A percentile compares a stretch with the other conserved stretches of the same genome.
Conservation (phyloP, 2,329 filamentous ascomycete genomes). For the Phialophora chinensis region DNA sequence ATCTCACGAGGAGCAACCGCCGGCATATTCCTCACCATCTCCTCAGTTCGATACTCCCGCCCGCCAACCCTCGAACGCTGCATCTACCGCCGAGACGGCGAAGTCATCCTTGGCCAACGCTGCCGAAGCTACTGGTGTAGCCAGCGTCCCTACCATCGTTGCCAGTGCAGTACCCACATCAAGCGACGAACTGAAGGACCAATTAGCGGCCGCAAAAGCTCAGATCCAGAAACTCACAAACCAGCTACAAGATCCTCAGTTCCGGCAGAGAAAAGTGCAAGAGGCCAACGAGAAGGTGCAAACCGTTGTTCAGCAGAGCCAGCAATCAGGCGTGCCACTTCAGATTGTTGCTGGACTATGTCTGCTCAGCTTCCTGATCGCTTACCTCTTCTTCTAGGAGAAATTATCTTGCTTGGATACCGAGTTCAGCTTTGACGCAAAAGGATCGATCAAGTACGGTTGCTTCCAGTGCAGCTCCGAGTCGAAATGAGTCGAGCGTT, state of each 20-base stretch:
- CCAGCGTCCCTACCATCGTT: constrained; percentile 57
- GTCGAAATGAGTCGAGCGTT: constrained; percentile 9
- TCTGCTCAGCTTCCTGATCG: constrained; percentile 87
- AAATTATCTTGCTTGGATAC: constrained; percentile 22
- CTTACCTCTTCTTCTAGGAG: constrained; percentile 90
- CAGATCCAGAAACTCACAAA: constrained; percentile 72
- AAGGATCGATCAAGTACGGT: constrained; percentile 3
- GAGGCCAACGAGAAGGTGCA: constrained; percentile 62
- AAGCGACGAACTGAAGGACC: constrained; percentile 69
- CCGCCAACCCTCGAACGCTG: constrained; percentile 43
- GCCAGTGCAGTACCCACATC: constrained; percentile 56
- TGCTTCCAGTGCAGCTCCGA: constrained; percentile 10
- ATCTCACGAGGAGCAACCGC: constrained; percentile 53
- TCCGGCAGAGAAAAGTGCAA: constrained; percentile 77
- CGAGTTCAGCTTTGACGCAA: constrained; percentile 10
- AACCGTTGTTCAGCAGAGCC: constrained; percentile 57
- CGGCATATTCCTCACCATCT: constrained; percentile 63
- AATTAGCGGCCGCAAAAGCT: constrained; percentile 76
- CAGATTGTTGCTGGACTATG: constrained; percentile 84
- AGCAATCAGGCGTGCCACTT: constrained; percentile 72
- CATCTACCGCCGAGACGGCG: constrained; percentile 35
- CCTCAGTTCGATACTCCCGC: constrained; percentile 57
- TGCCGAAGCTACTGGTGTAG: constrained; percentile 45
- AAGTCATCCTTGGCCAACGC: constrained; percentile 40
- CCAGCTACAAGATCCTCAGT: constrained; percentile 68